Conservation (phyloP, 2,329 filamentous ascomycete genomes). For the Geosmithia flava region DNA sequence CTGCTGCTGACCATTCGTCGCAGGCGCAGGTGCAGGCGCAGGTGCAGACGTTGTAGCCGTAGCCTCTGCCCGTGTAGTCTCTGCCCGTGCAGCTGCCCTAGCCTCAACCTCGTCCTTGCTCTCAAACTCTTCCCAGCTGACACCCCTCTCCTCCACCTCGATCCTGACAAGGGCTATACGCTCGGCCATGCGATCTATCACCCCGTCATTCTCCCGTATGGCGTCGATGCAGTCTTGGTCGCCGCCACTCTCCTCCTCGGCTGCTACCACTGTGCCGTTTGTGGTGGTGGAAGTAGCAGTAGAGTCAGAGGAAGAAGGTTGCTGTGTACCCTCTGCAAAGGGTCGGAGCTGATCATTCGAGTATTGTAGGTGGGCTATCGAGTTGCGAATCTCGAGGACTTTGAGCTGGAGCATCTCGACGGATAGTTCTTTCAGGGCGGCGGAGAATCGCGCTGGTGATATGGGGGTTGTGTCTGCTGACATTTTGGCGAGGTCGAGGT, state of each 20-base stretch:
- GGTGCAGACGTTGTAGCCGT: background rate
- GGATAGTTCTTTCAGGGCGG: slow-evolving; percentile 55
- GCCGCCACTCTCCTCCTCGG: slow-evolving; percentile 13
- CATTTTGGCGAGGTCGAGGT: slow-evolving; percentile 25
- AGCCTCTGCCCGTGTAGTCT: background rate
- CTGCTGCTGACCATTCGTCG: slow-evolving; percentile 2
- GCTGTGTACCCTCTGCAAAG: slow-evolving; percentile 41
- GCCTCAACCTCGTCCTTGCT: slow-evolving; percentile 29
- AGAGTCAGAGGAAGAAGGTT: slow-evolving; percentile 8
- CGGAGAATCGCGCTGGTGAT: slow-evolving; percentile 47
- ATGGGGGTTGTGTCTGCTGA: slow-evolving; percentile 53
- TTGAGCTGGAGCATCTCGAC: slow-evolving; percentile 58
- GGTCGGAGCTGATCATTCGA: slow-evolving; percentile 63
- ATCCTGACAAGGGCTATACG: slow-evolving; percentile 49
- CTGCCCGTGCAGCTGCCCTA: slow-evolving; percentile 1
- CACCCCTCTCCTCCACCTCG: slow-evolving; percentile 50
- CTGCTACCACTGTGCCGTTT: background rate
- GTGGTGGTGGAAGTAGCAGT: slow-evolving; percentile 1
- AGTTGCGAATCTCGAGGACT: slow-evolving; percentile 64
- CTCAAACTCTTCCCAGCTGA: slow-evolving; percentile 44
- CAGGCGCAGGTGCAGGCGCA: background rate
- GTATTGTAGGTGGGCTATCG: slow-evolving; percentile 59
- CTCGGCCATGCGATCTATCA: slow-evolving; percentile 56
- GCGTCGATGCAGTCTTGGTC: slow-evolving; percentile 65
- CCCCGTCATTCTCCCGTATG: slow-evolving; percentile 57